Evolutionary conservation across 1,139 yeast species (phyloP).

Genomic region (Entelexis paramagnoliae): DNA sequence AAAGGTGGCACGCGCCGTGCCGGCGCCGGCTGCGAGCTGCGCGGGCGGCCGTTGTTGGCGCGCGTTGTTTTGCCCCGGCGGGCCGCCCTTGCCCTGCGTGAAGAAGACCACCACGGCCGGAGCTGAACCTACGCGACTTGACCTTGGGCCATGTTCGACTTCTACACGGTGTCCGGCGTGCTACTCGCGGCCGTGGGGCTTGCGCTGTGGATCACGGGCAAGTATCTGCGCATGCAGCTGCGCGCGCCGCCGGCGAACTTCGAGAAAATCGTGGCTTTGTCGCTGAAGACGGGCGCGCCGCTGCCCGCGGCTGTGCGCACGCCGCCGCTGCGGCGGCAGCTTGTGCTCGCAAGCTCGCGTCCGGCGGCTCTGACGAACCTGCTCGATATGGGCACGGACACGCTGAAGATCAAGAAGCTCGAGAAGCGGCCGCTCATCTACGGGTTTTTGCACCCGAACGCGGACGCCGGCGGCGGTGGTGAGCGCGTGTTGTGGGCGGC

Average conservation of each 20-base stretch:
- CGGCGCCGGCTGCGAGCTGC: too few relatives aligned
- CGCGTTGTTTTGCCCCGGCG: background rate
- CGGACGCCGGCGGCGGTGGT: slow-evolving; percentile 97
- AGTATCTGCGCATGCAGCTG: slow-evolving; percentile 20
- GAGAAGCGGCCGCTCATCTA: slow-evolving; percentile 34
- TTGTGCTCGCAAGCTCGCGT: slow-evolving; percentile 41
- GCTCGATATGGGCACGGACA: slow-evolving; percentile 20
- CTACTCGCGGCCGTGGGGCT: slow-evolving; percentile 5
- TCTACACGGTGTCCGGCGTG: slow-evolving; percentile 5
- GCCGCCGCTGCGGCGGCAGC: slow-evolving; percentile 42
- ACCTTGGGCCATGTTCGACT: slow-evolving; percentile 9
- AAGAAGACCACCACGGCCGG: background rate
- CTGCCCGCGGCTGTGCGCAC: slow-evolving; percentile 23
- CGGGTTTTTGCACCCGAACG: slow-evolving; percentile 93
- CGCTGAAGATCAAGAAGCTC: slow-evolving; percentile 16
- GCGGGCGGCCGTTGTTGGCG: too few relatives aligned
- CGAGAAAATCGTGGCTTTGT: slow-evolving; percentile 26
- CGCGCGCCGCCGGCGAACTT: slow-evolving; percentile 30
- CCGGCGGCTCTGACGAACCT: slow-evolving; percentile 40
- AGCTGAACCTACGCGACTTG: background rate
- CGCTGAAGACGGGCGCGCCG: slow-evolving; percentile 27
- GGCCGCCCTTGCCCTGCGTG: background rate
- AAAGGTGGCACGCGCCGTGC: too few relatives aligned
- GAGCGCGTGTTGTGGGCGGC: slow-evolving; percentile 97
- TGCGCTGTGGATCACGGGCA: slow-evolving; percentile 12